Evolutionary conservation across 768 basidiomycete genomes (phyloP), one percentile per base, ranked within the genome.

Genomic region (Termitomyces bulborhizus): DNA sequence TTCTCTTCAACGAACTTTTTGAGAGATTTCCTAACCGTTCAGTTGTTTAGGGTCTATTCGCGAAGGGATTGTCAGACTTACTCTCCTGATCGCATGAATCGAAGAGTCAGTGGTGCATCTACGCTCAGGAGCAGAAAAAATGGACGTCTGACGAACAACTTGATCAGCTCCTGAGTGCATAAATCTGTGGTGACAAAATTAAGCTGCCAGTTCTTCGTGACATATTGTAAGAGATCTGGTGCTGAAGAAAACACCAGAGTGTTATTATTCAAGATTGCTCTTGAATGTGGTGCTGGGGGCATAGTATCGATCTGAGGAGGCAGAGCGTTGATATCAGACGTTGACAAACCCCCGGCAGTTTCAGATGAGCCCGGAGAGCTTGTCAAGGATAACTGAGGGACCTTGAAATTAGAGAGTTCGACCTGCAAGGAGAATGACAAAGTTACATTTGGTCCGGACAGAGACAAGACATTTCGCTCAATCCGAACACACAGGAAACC

Each of bases 81-180:
- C 81, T 74, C 73, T 58, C 71, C 72, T 41, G 78, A 79, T 29
- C 93, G 81, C 54, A 68, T 65, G 68, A 79, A 97, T 41, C 96
- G 78, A 43, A 80, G 73, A 42, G 83, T 68, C 32, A 95, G 64
- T 0, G 94, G 94, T 0, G 92, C 96, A 58, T 98, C 93, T 31
- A 93, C 78, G 46, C 73, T 80, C 44, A 97, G 71, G 24, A 98
- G 78, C 66, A 98, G 73, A 68, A 97, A 93, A 68, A 93, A 98
- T 0, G 97, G 97, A 16, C 97, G 76, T 64, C 85, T 93, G 36
- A 82, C 67, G 65, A 97, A 98, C 47, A 77, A 70, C 56, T 80
- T 79, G 36, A 98, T 73, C 15, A 83, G 69, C 3, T 76, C 70
- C 29, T 72, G 71, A 1, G 80, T 83, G 41, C 67, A 65, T 21